phyloP scores from a whole-genome alignment of 371 early-diverging fungal species.

The Apophysomyces elegans region DNA sequence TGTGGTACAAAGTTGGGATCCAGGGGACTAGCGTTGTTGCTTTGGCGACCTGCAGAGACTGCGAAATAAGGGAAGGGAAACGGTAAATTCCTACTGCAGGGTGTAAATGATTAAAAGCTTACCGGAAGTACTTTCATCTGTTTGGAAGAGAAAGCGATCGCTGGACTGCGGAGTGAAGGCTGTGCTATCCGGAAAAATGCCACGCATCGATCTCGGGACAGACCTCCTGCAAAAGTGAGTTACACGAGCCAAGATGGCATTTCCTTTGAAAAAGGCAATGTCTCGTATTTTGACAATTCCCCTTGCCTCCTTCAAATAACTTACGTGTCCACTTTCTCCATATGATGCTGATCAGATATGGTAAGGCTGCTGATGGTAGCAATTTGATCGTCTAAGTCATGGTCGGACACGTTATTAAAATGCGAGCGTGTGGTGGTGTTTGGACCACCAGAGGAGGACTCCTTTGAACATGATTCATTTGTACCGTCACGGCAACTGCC shows the following conservation, averaged over 20 bases:
- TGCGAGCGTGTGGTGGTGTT: conserved; percentile 10
- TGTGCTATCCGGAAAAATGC: conserved; percentile 41
- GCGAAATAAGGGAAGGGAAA: not conserved
- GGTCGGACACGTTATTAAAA: conserved; percentile 17
- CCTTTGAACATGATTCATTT: conserved; percentile 13
- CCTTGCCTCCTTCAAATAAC: conserved; percentile 16
- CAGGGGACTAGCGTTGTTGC: conserved; percentile 15
- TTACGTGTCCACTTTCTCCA: conserved; percentile 28
- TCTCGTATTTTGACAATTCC: conserved; percentile 14
- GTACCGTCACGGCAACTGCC: conserved; percentile 13
- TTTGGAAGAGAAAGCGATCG: conserved; percentile 33
- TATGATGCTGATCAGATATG: conserved; percentile 28
- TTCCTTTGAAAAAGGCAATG: conserved; percentile 16
- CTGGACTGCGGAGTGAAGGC: conserved; percentile 41
- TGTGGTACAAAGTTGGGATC: conserved; percentile 26
- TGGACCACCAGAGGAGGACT: conserved; percentile 4
- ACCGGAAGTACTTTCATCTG: conserved; percentile 9
- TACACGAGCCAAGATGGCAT: conserved; percentile 15
- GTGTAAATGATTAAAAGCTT: not conserved
- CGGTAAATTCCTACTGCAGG: conserved; percentile 1
- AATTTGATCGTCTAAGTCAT: conserved; percentile 32
- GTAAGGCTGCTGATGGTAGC: conserved; percentile 32
- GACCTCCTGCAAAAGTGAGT: conserved; percentile 23
- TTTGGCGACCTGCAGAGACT: conserved; percentile 14
- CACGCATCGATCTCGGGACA: conserved; percentile 36